phyloP scores from a whole-genome alignment of 768 basidiomycete genomes.

The Termitomyces sp. region DNA sequence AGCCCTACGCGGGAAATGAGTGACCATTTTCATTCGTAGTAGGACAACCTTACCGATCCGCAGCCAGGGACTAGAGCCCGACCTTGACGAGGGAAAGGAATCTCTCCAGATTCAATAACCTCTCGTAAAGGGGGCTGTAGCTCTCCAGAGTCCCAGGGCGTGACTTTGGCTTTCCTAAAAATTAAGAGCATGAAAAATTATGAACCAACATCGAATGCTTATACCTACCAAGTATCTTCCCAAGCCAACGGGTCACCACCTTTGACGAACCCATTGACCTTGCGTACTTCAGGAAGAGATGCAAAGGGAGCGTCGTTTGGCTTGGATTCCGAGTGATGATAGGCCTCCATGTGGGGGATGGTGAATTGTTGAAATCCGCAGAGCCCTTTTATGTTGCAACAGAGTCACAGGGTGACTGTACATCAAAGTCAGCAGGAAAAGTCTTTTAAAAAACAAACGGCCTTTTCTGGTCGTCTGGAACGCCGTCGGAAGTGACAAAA shows the following conservation, averaged over 20 bases:
- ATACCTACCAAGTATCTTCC: slow-evolving; percentile 28
- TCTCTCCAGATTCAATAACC: slow-evolving; percentile 42
- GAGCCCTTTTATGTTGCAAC: background rate
- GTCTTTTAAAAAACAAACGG: too few species aligned
- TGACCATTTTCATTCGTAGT: background rate
- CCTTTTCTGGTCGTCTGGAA: background rate
- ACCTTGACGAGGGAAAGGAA: slow-evolving; percentile 41
- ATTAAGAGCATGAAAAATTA: background rate
- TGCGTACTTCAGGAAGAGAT: slow-evolving; percentile 8
- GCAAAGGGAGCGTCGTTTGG: slow-evolving; percentile 1
- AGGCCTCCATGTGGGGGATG: background rate
- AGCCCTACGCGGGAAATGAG: slow-evolving; percentile 42
- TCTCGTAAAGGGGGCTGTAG: slow-evolving; percentile 56
- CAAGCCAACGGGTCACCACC: slow-evolving; percentile 25
- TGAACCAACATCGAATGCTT: background rate
- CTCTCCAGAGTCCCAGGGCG: slow-evolving; percentile 29
- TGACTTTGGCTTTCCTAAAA: slow-evolving; percentile 41
- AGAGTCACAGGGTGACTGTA: background rate
- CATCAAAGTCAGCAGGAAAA: background rate
- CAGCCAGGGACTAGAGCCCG: slow-evolving; percentile 44
- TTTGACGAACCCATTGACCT: slow-evolving; percentile 22
- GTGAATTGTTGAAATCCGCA: background rate
- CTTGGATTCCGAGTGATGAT: slow-evolving; percentile 1
- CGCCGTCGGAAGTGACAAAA: background rate
- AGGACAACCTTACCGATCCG: slow-evolving; percentile 36